Conservation (phyloP, 2,329 filamentous ascomycete genomes). For the Leptographium wingfieldii region DNA sequence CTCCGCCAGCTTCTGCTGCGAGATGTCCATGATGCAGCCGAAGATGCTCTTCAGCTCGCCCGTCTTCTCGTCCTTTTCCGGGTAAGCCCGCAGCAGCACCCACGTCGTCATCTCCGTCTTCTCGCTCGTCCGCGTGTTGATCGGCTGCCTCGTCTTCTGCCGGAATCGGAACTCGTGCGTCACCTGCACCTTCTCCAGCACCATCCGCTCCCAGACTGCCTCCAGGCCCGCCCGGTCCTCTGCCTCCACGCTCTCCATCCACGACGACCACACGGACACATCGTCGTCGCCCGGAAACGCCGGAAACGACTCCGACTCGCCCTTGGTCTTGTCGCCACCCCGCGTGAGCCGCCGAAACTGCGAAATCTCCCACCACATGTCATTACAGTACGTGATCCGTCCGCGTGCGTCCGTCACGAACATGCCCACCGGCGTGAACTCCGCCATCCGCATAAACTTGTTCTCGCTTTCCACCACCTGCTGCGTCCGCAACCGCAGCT, state of each 20-base stretch:
- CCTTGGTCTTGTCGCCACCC: slow-evolving; percentile 27
- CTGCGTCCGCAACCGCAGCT: slow-evolving; percentile 53
- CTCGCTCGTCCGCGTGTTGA: slow-evolving; percentile 44
- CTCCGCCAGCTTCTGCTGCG: slow-evolving; percentile 74
- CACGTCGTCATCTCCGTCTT: slow-evolving; percentile 35
- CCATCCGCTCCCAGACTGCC: slow-evolving; percentile 48
- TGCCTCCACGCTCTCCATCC: slow-evolving; percentile 60
- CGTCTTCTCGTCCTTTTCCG: slow-evolving; percentile 49
- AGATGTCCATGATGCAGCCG: slow-evolving; percentile 75
- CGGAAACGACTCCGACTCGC: background rate
- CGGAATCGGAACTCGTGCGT: slow-evolving; percentile 69
- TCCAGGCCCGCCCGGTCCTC: slow-evolving; percentile 51
- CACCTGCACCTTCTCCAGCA: slow-evolving; percentile 48
- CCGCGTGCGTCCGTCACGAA: slow-evolving; percentile 68
- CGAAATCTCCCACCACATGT: slow-evolving; percentile 64
- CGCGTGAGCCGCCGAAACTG: slow-evolving; percentile 47
- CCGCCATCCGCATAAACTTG: slow-evolving; percentile 72
- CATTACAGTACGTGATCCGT: slow-evolving; percentile 67
- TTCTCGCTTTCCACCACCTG: slow-evolving; percentile 58
- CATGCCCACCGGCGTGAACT: slow-evolving; percentile 72
- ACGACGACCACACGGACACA: slow-evolving; percentile 25
- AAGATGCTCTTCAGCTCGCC: slow-evolving; percentile 63
- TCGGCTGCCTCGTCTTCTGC: slow-evolving; percentile 51
- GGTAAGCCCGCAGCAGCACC: slow-evolving; percentile 66
- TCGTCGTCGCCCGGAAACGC: background rate